Base-by-base conservation (phyloP, 306 rosid species). In the Castanea sativa region DNA sequence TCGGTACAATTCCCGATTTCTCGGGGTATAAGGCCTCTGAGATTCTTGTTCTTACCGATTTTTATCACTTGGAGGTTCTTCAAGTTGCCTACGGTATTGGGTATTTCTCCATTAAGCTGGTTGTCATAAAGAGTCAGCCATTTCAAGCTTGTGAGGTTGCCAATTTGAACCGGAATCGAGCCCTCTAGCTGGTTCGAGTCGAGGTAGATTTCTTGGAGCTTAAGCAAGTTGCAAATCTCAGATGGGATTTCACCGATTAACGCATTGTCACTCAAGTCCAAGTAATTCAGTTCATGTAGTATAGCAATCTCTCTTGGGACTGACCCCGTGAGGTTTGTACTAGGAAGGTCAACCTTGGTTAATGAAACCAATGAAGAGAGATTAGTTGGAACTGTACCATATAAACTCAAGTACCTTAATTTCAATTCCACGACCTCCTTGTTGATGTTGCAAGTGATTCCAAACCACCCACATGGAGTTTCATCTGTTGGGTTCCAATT, bases 31-130 rank as follows among this genome's bases (percentile, higher is more conserved):
- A 87, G 32, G 12, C 98, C 99, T 77, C 78, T 86, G 1, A 94
- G 75, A 55, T 92, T 90, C 90, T 92, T 92, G 91, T 92, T 95
- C 32, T 98, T 97, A 5, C 99, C 97, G 2, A 91, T 91, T 86
- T 97, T 86, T 61, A 95, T 82, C 61, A 86, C 89, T 72, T 90
- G 86, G 38, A 95, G 83, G 69, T 56, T 85, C 70, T 23, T 78
- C 86, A 95, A 41, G 23, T 85, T 85, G 5, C 97, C 98, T 10
- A 91, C 84, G 65, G 91, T 84, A 15, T 52, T 83, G 0, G 99
- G 99, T 76, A 92, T 59, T 49, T 55, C 85, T 1, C 97, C 94
- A 2, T 91, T 76, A 14, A 95, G 81, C 60, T 92, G 93, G 63
- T 95, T 95, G 71, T 92, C 97, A 23, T 69, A 92, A 15, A 95